Evolutionary conservation across 495 filamentous ascomycete genomes (phyloP), one percentile per base, ranked within the genome.

Genomic region (Corynascus novoguineensis): DNA sequence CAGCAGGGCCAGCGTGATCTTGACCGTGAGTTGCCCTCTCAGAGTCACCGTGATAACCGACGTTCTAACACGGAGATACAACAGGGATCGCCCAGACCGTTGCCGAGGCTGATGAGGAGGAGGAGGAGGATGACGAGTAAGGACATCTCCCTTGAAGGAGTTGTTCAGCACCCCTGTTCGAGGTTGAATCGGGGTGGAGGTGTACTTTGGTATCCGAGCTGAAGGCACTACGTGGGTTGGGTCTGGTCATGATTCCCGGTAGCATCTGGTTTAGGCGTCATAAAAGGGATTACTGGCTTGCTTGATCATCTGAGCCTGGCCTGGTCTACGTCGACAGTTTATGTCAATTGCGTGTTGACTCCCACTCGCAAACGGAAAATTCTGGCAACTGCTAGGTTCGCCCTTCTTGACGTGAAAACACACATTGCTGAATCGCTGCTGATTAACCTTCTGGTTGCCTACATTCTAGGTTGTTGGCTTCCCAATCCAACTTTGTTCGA

Each of bases 1-100:
- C 90, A 97, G 81, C 82, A 83, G 69, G 93, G 93, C 63, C 93
- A 97, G 82, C 88, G 93, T 75, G 93, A 98, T 91, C 82, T 98
- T 79, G 93, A 97, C 81, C 92, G 93, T 88, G 68, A 60, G 68
- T 61, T 42, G 17, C 22, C 29, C 38, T 19, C n/a, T 24, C 2
- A 38, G 40, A 14, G 10, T 12, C 31, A 7, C 12, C 12, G 15
- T 27, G 11, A 5, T 9, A 29, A 12, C 19, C 2, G 14, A 50
- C 28, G 15, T 24, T 61, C 29, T 60, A 47, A 48, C 24, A 17
- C 35, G 10, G n/a, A 12, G 31, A 12, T 25, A 48, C n/a, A 42
- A 67, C 55, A 79, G 76, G 81, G 65, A 90, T 90, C 58, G 86
- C 86, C 53, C 82, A 86, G 76, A 88, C 83, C 51, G 86, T 84